Conservation (phyloP, 768 basidiomycete genomes). For the Hygrophoropsis aurantiaca region DNA sequence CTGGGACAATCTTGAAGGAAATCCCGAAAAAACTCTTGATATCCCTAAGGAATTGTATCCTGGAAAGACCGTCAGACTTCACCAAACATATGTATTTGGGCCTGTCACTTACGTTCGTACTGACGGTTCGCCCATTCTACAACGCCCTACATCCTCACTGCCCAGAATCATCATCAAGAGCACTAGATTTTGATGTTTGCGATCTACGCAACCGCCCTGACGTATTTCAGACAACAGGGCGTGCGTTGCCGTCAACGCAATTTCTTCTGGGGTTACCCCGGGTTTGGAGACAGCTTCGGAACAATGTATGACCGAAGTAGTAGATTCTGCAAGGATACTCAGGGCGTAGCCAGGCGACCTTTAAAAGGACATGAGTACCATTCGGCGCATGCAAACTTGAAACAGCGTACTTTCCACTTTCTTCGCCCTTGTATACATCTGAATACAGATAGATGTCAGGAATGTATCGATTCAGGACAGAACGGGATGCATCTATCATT, state of each 20-base stretch:
- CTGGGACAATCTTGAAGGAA: constrained; percentile 84
- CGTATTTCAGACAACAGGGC: constrained; percentile 77
- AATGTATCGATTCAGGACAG: constrained; percentile 92
- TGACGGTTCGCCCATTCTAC: constrained; percentile 82
- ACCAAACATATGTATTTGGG: not conserved
- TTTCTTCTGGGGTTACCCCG: constrained; percentile 88
- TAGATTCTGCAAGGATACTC: constrained; percentile 87
- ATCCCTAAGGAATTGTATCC: constrained; percentile 91
- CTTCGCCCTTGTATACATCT: constrained; percentile 96
- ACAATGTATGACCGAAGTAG: constrained; percentile 84
- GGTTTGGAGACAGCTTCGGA: constrained; percentile 84
- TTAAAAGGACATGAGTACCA: constrained; percentile 2
- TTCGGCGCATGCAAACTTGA: not conserved
- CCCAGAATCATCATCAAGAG: constrained; percentile 93
- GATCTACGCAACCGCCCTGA: constrained; percentile 87
- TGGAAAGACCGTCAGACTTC: constrained; percentile 30
- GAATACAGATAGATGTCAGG: constrained; percentile 98
- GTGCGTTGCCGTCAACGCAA: constrained; percentile 80
- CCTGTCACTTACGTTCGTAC: constrained; percentile 65
- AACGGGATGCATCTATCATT: constrained; percentile 93
- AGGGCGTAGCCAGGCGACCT: constrained; percentile 97
- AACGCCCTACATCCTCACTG: constrained; percentile 93
- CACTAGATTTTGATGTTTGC: constrained; percentile 83
- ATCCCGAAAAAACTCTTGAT: constrained; percentile 82
- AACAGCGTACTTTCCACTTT: constrained; percentile 85